phyloP scores from a whole-genome alignment of 1,284 basidiomycete species.

The Chondrostereum purpureum region DNA sequence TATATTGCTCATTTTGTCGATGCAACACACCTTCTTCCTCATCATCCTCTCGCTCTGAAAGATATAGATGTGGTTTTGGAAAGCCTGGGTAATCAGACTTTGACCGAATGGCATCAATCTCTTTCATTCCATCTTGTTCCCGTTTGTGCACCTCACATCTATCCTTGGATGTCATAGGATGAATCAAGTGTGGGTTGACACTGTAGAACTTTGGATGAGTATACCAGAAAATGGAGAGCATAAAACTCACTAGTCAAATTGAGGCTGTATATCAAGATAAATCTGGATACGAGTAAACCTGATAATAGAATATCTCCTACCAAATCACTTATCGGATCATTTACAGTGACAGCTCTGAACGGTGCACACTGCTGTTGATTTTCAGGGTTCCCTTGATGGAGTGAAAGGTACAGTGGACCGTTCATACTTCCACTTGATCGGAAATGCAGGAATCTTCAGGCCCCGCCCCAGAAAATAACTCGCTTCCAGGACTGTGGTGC shows the following conservation, averaged over 20 bases:
- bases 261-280: slow-evolving; percentile 43
- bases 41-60: no score
- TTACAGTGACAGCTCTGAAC: slow-evolving; percentile 44
- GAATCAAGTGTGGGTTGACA: slow-evolving; percentile 41
- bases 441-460: slow-evolving; percentile 50
- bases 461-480: slow-evolving; percentile 62
- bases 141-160: slow-evolving; percentile 26
- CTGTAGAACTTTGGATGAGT: no score
- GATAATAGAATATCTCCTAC: no score
- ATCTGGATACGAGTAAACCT: no score
- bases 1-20: slow-evolving; percentile 53
- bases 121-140: no score
- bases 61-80: no score
- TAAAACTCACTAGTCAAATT: slow-evolving; percentile 57
- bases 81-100: no score
- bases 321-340: slow-evolving; percentile 61
- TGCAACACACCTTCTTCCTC: no score
- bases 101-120: no score
- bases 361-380: slow-evolving; percentile 48
- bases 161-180: slow-evolving; percentile 26
- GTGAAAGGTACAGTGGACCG: slow-evolving; percentile 30
- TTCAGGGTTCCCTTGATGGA: slow-evolving; percentile 28
- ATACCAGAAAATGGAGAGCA: no score
- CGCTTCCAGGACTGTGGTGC: slow-evolving; percentile 60
- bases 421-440: slow-evolving; percentile 25